These are phyloP conservation scores for Oehlia diaphana DNA, from an alignment of 192 early-diverging fungal genomes.

Conservation along the genomic window DNA sequence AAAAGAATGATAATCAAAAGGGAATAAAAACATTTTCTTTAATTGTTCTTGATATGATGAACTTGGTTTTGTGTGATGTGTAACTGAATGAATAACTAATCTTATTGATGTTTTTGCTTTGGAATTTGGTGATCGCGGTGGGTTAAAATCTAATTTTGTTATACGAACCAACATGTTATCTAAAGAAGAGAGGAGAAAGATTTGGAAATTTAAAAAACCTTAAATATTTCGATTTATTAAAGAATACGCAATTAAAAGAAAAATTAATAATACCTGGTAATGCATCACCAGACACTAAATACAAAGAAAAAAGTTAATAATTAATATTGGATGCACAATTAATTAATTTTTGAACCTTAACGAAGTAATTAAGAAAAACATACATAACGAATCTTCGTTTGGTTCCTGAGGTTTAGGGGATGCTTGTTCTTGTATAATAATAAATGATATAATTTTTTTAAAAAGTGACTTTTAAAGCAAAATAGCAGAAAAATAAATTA, in stretches of 20 bases:
- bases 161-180: slow-evolving; percentile 18
- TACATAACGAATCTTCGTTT: not conserved
- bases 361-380: not conserved
- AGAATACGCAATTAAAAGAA: not conserved
- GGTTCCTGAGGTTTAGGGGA: not conserved
- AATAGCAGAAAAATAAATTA: too few species aligned
- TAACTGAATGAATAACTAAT: not conserved
- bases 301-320: not conserved
- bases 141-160: not conserved
- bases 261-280: slow-evolving; percentile 12
- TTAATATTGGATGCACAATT: too few species aligned
- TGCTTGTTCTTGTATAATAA: not conserved
- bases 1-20: slow-evolving; percentile 28
- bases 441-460: too few species aligned
- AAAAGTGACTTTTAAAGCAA: too few species aligned
- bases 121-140: not conserved
- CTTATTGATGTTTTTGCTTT: slow-evolving; percentile 14
- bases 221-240: not conserved
- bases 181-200: not conserved
- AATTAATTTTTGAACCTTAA: too few species aligned
- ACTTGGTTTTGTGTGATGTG: slow-evolving; percentile 18
- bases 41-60: slow-evolving; percentile 1
- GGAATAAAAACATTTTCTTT: slow-evolving; percentile 9
- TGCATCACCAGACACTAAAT: not conserved
- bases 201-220: too few species aligned